Evolutionary conservation across 257 asterid species (phyloP), one percentile per base, ranked within the genome.

Genomic region (Scutellaria minor): DNA sequence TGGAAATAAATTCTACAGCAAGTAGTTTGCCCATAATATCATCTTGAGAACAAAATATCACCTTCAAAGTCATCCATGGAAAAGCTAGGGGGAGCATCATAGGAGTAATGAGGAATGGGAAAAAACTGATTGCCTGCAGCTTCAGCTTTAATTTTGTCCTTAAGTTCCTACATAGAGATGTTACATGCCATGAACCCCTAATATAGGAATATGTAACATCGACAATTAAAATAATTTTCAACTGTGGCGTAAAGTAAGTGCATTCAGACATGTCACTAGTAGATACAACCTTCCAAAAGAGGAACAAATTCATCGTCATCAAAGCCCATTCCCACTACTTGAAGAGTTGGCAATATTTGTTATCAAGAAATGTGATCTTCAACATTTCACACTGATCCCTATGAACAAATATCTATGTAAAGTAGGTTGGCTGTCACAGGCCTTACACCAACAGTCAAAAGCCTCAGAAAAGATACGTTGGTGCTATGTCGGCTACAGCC

Each of bases 61-160:
- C 97, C 99, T 91, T 94, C 93, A 65, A 94, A 94, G 82, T 94
- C 99, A 55, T 89, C 97, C 82, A 83, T 81, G 75, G 99, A 89
- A 81, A 89, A 89, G 77, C 71, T 80, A 55, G 96, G 92, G 11
- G 85, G 6, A 55, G 79, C 88, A 64, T 71, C 86, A 39, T 82
- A 75, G 53, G 88, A 74, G 76, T 79, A 78, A 83, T 71, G 78
- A 42, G 90, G 85, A 24, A 79, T 50, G 9, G 87, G 86, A 55
- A 53, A 80, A 76, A 83, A 83, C 68, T 85, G 85, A 66, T 75
- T 57, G 68, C 61, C 84, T 12, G 79, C 84, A 77, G 87, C 83
- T 83, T 94, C 99, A 18, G 97, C 97, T 81, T 83, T 87, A 35
- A 87, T 77, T 85, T 89, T 87, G 69, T 91, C 93, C 70, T 80